Conservation (phyloP, 1,139 yeast genomes). For the Magnusiomyces paraingens region DNA sequence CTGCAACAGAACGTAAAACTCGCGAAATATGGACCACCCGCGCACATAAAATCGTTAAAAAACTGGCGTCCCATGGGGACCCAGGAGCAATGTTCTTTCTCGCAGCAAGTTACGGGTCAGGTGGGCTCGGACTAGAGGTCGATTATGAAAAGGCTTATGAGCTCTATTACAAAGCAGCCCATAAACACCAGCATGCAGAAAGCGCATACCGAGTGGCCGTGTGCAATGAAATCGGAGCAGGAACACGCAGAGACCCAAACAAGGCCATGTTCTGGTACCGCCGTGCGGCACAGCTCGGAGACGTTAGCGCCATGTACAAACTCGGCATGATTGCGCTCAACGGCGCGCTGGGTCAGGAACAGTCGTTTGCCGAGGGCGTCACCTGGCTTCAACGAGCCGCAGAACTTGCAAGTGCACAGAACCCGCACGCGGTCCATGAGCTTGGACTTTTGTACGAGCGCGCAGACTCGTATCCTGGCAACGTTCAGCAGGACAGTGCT, state of each 20-base stretch:
- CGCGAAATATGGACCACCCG: conserved; percentile 50
- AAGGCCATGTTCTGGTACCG: conserved; percentile 49
- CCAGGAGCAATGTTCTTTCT: conserved; percentile 50
- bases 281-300: conserved; percentile 52
- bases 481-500: conserved; percentile 33
- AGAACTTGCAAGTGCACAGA: conserved; percentile 38
- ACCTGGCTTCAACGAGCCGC: conserved; percentile 54
- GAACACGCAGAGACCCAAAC: conserved; percentile 41
- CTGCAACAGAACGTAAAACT: conserved; percentile 41
- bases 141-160: conserved; percentile 57
- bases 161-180: conserved; percentile 50
- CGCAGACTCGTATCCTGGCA: conserved; percentile 38
- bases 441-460: conserved; percentile 69
- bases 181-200: conserved; percentile 44
- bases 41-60: conserved; percentile 52
- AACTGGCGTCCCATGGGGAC: conserved; percentile 40
- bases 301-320: conserved; percentile 59
- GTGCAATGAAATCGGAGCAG: conserved; percentile 61
- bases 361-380: conserved; percentile 45
- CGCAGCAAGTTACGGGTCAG: conserved; percentile 56
- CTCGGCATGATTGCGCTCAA: conserved; percentile 55
- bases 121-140: conserved; percentile 45
- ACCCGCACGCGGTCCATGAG: conserved; percentile 55
- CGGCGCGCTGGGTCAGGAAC: conserved; percentile 41
- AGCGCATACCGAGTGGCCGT: conserved; percentile 64